phyloP scores from a whole-genome alignment of 352 stramenopile species.

The Hyaloperonospora arabidopsidis region DNA sequence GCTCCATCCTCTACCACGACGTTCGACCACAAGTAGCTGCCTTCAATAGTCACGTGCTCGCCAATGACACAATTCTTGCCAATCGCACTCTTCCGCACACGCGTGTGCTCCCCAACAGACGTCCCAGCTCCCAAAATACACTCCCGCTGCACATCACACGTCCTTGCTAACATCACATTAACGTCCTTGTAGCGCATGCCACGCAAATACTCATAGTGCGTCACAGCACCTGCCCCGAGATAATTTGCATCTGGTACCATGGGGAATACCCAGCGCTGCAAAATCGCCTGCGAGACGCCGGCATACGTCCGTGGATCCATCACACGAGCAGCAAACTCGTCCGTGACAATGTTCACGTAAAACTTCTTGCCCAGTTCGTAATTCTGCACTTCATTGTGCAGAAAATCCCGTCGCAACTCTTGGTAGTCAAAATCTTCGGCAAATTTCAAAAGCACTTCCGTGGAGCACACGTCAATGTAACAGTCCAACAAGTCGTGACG shows the following conservation, averaged over 20 bases:
- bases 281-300: slow-evolving; percentile 88
- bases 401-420: slow-evolving; percentile 91
- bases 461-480: slow-evolving; percentile 96
- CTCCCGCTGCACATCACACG: slow-evolving; percentile 52
- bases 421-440: slow-evolving; percentile 98
- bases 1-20: slow-evolving; percentile 74
- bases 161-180: slow-evolving; percentile 57
- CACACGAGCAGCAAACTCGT: slow-evolving; percentile 91
- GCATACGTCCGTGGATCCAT: slow-evolving; percentile 92
- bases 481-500: slow-evolving; percentile 93
- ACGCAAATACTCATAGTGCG: slow-evolving; percentile 70
- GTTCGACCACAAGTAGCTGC: slow-evolving; percentile 80
- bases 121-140: slow-evolving; percentile 64
- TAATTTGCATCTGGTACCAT: slow-evolving; percentile 92
- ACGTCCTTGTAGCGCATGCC: slow-evolving; percentile 82
- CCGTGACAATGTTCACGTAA: slow-evolving; percentile 88
- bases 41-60: slow-evolving; percentile 56
- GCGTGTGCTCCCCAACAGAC: slow-evolving; percentile 45
- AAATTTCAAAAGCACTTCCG: slow-evolving; percentile 96
- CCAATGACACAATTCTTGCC: slow-evolving; percentile 69
- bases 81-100: slow-evolving; percentile 53
- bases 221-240: slow-evolving; percentile 36
- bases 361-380: slow-evolving; percentile 97
- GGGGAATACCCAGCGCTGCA: slow-evolving; percentile 94
- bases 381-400: slow-evolving; percentile 96